Base-by-base conservation (phyloP, 306 rosid genomes). In the Comarum palustre region DNA sequence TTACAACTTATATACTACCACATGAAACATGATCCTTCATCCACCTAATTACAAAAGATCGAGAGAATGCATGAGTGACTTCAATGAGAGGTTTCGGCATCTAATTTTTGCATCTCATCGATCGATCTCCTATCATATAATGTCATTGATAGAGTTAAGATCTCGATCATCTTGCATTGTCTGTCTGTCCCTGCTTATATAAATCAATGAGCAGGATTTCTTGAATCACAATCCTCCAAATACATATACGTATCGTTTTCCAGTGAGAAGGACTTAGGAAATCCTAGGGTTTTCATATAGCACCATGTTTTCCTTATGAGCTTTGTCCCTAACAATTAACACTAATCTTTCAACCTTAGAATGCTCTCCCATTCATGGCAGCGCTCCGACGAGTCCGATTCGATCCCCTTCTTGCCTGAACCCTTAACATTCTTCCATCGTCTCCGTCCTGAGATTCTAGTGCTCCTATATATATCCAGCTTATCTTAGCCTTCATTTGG, bases 171-270 rank as follows among this genome's bases (percentile, higher is more conserved):
- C 66, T 31, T 60, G 66, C 15, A 31, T 9, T 14, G 19, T 31
- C 66, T 29, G 65, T 60, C 24, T 62, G 43, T 62, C 45, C 67
- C 67, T 17, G 17, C n/a, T n/a, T n/a, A 32, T 32, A 19, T 16
- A 8, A 34, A 62, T 34, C 25, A 36, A 7, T 34, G 45, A 36
- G 41, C 12, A 31, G 10, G 7, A 62, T 17, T 32, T 8, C 45
- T 34, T 62, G 27, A 34, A 62, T 62, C 67, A 62, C 45, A 62
- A 17, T 62, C 42, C n/a, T n/a, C n/a, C n/a, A n/a, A n/a, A n/a
- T 41, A 6, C 42, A 38, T 38, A 38, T 38, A 13, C 61, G 10
- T 22, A 38, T 38, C 8, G 6, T 59, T 51, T 27, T 59, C 64
- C 4, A 5, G 2, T 6, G 65, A 59, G 20, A 2, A 59, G 17